phyloP scores from a whole-genome alignment of 1,284 basidiomycete species.

The Pseudozyma sp. region DNA sequence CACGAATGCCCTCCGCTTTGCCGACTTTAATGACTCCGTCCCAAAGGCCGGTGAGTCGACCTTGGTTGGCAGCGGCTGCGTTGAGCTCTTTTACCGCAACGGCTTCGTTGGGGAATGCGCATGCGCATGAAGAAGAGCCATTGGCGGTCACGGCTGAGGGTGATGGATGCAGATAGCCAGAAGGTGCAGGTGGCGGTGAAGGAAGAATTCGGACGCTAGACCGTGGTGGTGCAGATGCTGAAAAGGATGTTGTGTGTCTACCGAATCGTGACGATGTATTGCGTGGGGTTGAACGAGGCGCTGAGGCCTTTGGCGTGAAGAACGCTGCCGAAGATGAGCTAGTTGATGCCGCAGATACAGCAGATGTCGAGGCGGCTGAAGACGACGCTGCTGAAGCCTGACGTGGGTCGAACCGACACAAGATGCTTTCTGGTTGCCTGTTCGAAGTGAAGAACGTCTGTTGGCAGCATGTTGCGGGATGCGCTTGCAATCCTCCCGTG shows the following conservation, averaged over 20 bases:
- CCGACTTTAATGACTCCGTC: constrained; percentile 66
- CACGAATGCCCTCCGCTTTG: constrained; percentile 58
- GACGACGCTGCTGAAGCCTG: constrained; percentile 28
- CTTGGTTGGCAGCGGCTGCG: constrained; percentile 37
- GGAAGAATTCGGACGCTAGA: constrained; percentile 50
- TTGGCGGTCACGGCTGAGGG: constrained; percentile 43
- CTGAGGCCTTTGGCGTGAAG: constrained; percentile 57
- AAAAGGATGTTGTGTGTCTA: constrained; percentile 37
- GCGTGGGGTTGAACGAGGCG: constrained; percentile 57
- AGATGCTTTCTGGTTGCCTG: constrained; percentile 46
- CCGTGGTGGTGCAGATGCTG: constrained; percentile 27
- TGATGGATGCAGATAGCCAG: constrained; percentile 32
- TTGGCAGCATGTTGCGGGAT: constrained; percentile 67
- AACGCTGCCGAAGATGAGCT: constrained; percentile 33
- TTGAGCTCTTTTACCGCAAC: constrained; percentile 46
- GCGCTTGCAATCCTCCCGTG: constrained; percentile 27
- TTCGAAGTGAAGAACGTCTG: constrained; percentile 68
- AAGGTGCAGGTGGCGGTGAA: constrained; percentile 40
- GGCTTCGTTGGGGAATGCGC: constrained; percentile 46
- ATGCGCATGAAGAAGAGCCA: constrained; percentile 47
- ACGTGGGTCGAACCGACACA: constrained; percentile 68
- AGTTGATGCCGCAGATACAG: constrained; percentile 14
- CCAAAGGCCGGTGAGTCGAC: constrained; percentile 59
- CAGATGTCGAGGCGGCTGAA: constrained; percentile 10
- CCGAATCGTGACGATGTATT: constrained; percentile 22